Percentiles rank a stretch among this genome's conserved stretches.
These are phyloP conservation scores for Trichophyton simii DNA, from an alignment of 2,329 filamentous ascomycete genomes.

Conservation along the genomic window DNA sequence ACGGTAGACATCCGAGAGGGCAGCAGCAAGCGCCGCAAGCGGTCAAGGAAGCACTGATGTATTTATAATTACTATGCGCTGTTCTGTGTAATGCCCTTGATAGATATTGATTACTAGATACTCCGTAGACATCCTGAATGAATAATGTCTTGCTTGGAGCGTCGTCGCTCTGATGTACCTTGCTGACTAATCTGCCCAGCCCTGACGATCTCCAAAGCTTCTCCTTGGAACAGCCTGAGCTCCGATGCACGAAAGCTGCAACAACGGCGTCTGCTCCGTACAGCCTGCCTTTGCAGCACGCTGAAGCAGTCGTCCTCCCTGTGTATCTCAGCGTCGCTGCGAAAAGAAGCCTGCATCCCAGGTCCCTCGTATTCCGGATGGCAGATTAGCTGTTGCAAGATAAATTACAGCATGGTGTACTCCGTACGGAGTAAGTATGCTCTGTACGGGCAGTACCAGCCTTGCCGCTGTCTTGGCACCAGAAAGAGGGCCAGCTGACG, in stretches of 20 bases:
- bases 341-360: background rate
- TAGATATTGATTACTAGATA: no score
- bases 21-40: conserved; percentile 31
- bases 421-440: no score
- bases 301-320: conserved; percentile 10
- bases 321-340: background rate
- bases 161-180: no score
- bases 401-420: background rate
- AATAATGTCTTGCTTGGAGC: no score
- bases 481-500: no score
- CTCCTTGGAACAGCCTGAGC: background rate
- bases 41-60: conserved; percentile 31
- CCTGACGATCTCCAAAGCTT: background rate
- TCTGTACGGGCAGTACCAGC: background rate
- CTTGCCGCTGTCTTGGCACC: background rate
- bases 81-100: no score
- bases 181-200: background rate
- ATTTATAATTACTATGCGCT: background rate
- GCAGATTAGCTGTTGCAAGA: no score
- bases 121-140: no score
- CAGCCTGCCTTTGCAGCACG: background rate
- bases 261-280: background rate
- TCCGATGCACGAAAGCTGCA: background rate
- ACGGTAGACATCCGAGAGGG: conserved; percentile 33
- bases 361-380: background rate